Base-by-base conservation (phyloP, 257 asterid species). In the Ehretia macrophylla region DNA sequence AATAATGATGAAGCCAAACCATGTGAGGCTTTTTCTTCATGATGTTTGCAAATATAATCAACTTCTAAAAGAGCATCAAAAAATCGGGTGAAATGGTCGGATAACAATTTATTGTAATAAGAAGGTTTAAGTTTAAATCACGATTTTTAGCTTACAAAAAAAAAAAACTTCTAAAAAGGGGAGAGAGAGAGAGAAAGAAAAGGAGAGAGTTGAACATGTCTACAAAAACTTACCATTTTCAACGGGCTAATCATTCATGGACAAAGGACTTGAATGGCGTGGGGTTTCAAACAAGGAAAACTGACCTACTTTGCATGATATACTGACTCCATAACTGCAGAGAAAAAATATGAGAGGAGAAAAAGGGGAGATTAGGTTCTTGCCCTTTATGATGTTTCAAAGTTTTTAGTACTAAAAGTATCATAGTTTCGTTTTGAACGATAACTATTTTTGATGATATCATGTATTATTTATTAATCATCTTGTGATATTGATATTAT, bases 271-370 rank as follows among this genome's bases (percentile, higher is more conserved):
- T 74, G 83, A 81, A 77, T 83, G 77, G 86, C 90, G 83, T 85
- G 96, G 79, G 57, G 74, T 77, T 82, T 47, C 88, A 84, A 77
- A 80, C 35, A 75, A 70, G 90, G 94, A 75, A 91, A 81, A 64
- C 77, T 73, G 68, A 56, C 79, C 77, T 56, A 42, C 47, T 71
- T 81, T 82, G 76, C 92, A 82, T 80, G 86, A 78, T 79, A 10
- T 20, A 77, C 66, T 83, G 74, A 89, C 87, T 82, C 90, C 85
- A 65, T 74, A 76, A 78, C 89, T 80, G 87, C 77, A 82, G 68
- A 38, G 64, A 32, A 27, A 27, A 27, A 27, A 27, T 1, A 27
- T 27, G 35, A 56, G 58, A 20, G 35, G 35, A n/a, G n/a, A 27
- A 23, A 47, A 46, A 51, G 38, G 37, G 65, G 69, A 18, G 79